Evolutionary conservation across 106 monocot species (phyloP).

Genomic region (Allium sativum): DNA sequence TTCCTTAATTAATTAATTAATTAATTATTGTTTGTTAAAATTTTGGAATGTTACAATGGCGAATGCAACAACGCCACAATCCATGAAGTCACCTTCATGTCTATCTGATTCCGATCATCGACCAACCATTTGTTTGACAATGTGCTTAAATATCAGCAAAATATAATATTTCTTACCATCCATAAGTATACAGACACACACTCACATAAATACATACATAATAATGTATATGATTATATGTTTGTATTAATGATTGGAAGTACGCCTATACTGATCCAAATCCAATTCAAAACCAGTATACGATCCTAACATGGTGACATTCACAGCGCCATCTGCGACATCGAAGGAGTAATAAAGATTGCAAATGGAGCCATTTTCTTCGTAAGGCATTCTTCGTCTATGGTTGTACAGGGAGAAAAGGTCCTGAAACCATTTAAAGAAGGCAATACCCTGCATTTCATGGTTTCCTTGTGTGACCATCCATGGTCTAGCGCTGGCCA

Average conservation of each 20-base stretch:
- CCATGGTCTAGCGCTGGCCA: conserved; percentile 36
- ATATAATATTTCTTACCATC: no score
- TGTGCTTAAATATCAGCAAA: no score
- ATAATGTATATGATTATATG: no score
- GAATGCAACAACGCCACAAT: conserved; percentile 58
- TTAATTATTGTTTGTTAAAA: no score
- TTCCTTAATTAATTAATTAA: no score
- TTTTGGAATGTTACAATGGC: no score
- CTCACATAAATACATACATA: no score
- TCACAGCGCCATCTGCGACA: conserved; percentile 27
- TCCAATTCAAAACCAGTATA: conserved; percentile 29
- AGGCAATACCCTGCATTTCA: conserved; percentile 37
- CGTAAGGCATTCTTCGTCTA: conserved; percentile 46
- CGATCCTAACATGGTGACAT: conserved; percentile 47
- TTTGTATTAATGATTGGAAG: no score
- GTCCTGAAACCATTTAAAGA: not conserved
- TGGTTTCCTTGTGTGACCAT: conserved; percentile 61
- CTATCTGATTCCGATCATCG: conserved; percentile 17
- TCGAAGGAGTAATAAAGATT: conserved; percentile 61
- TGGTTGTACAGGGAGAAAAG: conserved; percentile 40
- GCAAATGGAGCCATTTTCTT: conserved; percentile 28
- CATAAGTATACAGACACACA: no score
- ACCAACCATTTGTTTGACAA: conserved; percentile 17
- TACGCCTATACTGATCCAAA: conserved; percentile 28
- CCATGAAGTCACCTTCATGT: conserved; percentile 56